Base-by-base conservation (phyloP, 2,329 filamentous ascomycete genomes). In the Paracamarosporium sp. region DNA sequence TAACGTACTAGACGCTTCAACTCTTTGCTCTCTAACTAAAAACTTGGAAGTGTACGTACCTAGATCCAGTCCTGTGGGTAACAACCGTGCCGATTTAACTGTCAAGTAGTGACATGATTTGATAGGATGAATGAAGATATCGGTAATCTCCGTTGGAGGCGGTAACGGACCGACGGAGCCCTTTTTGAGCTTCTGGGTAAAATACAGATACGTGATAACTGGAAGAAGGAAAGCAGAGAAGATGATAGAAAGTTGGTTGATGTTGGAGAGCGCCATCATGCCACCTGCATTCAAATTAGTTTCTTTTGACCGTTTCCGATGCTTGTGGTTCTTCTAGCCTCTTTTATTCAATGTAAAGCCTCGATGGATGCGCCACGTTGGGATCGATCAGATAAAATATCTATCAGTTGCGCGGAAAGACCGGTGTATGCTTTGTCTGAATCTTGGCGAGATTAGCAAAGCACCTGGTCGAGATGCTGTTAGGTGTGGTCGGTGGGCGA, bases 81-180 rank as follows among this genome's bases (percentile, higher is more conserved):
- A 78, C 1, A 89, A 77, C 4, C 76, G 78, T 1, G 84, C 81
- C 2, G 78, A 80, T 15, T 80, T 70, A 9, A 89, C 76, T 38
- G 82, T 78, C 63, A 89, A 79, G 9, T 87, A 87, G 44, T 87
- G 85, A 64, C 87, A 89, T 59, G 86, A 89, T 68, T 89, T 89
- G 66, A 89, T 85, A 12, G 87, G 87, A 68, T 89, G 88, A 64
- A 88, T 80, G 55, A 81, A 82, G 11, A 89, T 76, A 4, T 75
- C 75, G n/a, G 77, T 76, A 35, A 83, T 75, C 45, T 80, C 74
- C 0, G 79, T 80, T 13, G 76, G 63, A 24, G 68, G 63, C n/a
- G 76, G 76, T 2, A 75, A 60, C 17, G 74, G 69, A 12, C 66
- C 67, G 28, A 64, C 61, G 24, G 48, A 51, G 11, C 47, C 64